Base-by-base conservation (phyloP, 129 eudicot genomes). In the Artemisia annua region DNA sequence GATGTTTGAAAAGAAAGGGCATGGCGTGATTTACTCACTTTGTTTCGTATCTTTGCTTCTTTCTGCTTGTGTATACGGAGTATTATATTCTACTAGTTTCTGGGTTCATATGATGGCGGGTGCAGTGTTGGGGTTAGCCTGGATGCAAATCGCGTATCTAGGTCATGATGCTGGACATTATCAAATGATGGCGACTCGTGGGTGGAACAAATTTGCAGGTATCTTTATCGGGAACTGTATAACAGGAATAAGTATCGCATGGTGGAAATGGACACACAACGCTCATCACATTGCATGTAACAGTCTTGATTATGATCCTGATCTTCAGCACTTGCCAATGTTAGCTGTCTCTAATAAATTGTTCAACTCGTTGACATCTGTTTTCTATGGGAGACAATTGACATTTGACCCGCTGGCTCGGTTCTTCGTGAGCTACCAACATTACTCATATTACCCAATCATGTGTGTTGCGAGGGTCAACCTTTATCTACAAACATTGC, bases 241-340 rank as follows among this genome's bases (percentile, higher is more conserved):
- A 3, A 80, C 83, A 3, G 83, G 83, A 1, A 80, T 80, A 13
- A 80, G 83, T 50, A 80, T 80, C 39, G 83, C 83, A 2, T 80
- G 83, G 83, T 80, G 83, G 83, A 80, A 80, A 53, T 80, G 83
- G 83, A 80, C 83, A 6, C 83, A 80, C 48, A 80, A 80, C 2
- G 83, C 83, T 0, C 83, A 80, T 30, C 83, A 80, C 66, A 74
- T 80, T n/a, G 83, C 83, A n/a, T 74, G 83, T 68, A 80, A 80
- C 53, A 67, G 76, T 48, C 79, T 80, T 14, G 83, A 80, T 68
- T 80, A 80, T 39, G 83, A 80, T 43, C 83, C 83, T 9, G 83
- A 80, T 10, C 66, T 80, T 26, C 83, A 80, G 63, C 83, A 80
- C 39, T 30, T 80, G 19, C 83, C 83, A 0, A 61, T 80, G 80